Evolutionary conservation across 306 rosid species (phyloP), one percentile per base, ranked within the genome.

Genomic region (Macrotyloma uniflorum): DNA sequence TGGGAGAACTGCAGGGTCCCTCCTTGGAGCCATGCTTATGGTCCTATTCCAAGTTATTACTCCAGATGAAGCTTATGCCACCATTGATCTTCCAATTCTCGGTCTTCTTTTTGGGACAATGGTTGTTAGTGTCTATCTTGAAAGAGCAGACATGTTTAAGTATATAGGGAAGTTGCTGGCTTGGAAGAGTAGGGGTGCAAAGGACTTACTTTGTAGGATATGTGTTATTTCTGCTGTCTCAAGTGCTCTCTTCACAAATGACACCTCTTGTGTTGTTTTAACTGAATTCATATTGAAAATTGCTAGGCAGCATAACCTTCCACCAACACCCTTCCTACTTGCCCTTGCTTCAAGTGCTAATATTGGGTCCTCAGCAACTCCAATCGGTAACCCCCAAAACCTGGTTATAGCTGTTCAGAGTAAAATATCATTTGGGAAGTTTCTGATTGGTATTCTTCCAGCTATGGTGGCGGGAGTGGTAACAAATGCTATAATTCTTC

Each of bases 81-180:
- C 92, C 6, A 84, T 92, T 24, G 92, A 90, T 85, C 93, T 90
- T 20, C 95, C 89, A 38, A 92, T 88, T 67, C 81, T 92, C 28
- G 97, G 96, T 68, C 90, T 92, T 71, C 88, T 92, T 36, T 92
- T 90, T 59, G 97, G 96, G 23, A 92, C 97, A 64, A 92, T 92
- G 96, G 90, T 92, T 47, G 96, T 90, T 3, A 87, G 93, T 67
- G 76, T 81, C 38, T 92, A 88, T 82, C 97, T 92, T 23, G 96
- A 92, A 84, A 75, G 85, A 43, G 97, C 93, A 20, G 93, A 92
- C 68, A 87, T 92, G 93, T 90, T 92, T 75, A 90, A 86, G 35
- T 88, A 92, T 80, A 76, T 92, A 63, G 97, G 90, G 6, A 88
- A 78, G 76, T 65, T 92, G 79, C 90, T 92, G 10, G 66, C 89